Base-by-base conservation (phyloP, 768 basidiomycete species). In the Trametes gibbosa region DNA sequence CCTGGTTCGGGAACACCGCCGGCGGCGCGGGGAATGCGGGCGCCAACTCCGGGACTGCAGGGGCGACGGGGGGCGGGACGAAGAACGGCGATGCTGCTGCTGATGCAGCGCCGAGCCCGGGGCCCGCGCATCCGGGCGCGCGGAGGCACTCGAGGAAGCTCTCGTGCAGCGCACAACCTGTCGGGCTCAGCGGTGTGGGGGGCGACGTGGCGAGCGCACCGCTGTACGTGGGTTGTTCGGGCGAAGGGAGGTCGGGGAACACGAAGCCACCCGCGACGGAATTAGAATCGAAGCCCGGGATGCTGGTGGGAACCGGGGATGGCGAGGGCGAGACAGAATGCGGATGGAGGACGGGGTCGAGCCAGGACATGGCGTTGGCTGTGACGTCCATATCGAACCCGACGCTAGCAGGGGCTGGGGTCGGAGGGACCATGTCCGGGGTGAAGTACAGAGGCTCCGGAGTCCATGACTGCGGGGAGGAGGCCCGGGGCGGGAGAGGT, bases 111-210 rank as follows among this genome's bases (percentile, higher is more conserved):
- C 8, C 46, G 50, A 53, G 51, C 29, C 21, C n/a, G 47, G 60
- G 53, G 24, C 43, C 53, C 45, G 57, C 53, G 48, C 64, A 65
- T 12, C 58, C 54, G 16, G 53, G 41, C 34, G 52, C 50, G 10
- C 52, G 54, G 14, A 63, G 60, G 32, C 63, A 64, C 63, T 64
- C 54, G 17, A 64, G 45, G 56, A 64, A 61, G 37, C 47, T 62
- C 56, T 24, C 43, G 53, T 64, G 63, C 41, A 53, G 50, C 57
- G 56, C 53, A 41, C 63, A 64, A 12, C 63, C 63, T 14, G 59
- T 58, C 49, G 47, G 60, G 32, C 50, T 50, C 34, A 43, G 29
- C 24, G 21, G 43, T 3, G 24, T 35, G 2, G 42, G 16, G 21
- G 13, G 24, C 3, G 25, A 23, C 1, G 34, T 42, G 34, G 46